Evolutionary conservation across 768 basidiomycete species (phyloP).

Genomic region (Pleurotus salmoneostramineus): DNA sequence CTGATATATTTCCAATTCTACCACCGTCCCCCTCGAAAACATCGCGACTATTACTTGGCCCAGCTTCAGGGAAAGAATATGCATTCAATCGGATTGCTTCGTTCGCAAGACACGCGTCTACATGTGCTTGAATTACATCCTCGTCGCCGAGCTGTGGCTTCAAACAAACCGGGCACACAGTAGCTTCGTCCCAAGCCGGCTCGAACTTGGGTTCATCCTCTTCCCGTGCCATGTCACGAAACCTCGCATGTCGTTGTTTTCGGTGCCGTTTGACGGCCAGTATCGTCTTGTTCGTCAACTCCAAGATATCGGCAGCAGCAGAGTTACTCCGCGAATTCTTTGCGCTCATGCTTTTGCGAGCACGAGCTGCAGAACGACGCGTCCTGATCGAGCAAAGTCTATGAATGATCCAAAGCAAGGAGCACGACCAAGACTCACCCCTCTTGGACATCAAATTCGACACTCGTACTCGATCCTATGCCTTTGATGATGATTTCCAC

Average conservation of each 20-base stretch:
- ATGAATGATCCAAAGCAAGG: background rate
- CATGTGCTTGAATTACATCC: conserved; percentile 74
- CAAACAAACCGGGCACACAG: conserved; percentile 71
- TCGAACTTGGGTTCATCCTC: conserved; percentile 41
- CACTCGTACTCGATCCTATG: conserved; percentile 57
- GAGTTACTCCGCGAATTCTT: conserved; percentile 13
- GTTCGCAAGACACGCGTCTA: conserved; percentile 74
- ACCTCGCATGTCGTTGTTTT: conserved; percentile 60
- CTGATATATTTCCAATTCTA: conserved; percentile 36
- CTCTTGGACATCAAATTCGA: conserved; percentile 50
- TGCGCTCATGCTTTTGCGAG: conserved; percentile 33
- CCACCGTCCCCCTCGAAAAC: conserved; percentile 22
- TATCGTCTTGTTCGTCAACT: conserved; percentile 49
- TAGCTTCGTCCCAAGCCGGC: conserved; percentile 28
- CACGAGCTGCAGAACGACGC: conserved; percentile 34
- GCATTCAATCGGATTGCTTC: conserved; percentile 38
- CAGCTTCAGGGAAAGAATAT: conserved; percentile 31
- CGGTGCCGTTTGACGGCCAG: conserved; percentile 64
- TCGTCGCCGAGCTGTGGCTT: conserved; percentile 55
- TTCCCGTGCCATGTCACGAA: conserved; percentile 66
- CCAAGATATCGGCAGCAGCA: conserved; percentile 22
- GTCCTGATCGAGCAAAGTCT: conserved; percentile 16
- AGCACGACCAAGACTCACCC: conserved; percentile 35
- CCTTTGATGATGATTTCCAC: conserved; percentile 63
- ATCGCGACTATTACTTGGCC: conserved; percentile 19